These are phyloP conservation scores for Diaporthe ampelina DNA, from an alignment of 2,329 filamentous ascomycete species.

Conservation along the genomic window DNA sequence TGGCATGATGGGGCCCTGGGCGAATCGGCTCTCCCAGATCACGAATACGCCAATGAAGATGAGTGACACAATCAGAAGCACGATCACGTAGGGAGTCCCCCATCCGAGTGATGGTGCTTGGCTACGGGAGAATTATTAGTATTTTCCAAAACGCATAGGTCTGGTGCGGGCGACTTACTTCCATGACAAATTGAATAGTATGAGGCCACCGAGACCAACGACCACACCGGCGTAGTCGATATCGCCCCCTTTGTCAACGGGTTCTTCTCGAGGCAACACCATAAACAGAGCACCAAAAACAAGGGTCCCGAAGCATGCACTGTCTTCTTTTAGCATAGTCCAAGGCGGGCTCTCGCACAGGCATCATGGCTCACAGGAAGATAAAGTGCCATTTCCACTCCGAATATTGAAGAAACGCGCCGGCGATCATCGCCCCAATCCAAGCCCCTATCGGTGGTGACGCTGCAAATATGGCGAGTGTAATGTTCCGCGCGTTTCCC, in stretches of 20 bases:
- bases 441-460: not conserved
- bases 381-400: conserved; percentile 8
- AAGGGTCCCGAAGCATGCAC: not conserved
- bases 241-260: not conserved
- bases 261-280: not conserved
- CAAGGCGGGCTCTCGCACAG: not conserved
- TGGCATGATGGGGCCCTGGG: not conserved
- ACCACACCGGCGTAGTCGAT: not conserved
- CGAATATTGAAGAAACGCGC: not conserved
- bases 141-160: not conserved
- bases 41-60: not conserved
- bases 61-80: not conserved
- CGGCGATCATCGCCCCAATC: not conserved
- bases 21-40: not conserved
- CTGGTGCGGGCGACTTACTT: not conserved
- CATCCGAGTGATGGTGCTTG: not conserved
- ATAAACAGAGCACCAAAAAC: not conserved
- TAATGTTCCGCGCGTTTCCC: too few species aligned
- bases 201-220: not conserved
- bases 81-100: not conserved
- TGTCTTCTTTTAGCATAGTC: not conserved
- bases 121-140: not conserved
- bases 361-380: not conserved
- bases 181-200: not conserved
- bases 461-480: not conserved